Conservation (phyloP, 345 rosid species). For the Mercurialis annua region DNA sequence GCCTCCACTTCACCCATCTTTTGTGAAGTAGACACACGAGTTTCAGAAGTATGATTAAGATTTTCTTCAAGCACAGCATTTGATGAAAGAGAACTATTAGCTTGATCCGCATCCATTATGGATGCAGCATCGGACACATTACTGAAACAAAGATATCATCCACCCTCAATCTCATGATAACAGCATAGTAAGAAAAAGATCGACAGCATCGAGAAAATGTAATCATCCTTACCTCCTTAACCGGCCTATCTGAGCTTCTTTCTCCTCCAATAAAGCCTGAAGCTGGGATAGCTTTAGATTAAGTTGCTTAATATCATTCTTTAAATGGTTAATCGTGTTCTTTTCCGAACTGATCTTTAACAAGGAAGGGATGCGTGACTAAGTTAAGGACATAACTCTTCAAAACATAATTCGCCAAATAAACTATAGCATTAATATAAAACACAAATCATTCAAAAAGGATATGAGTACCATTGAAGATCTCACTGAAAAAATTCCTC, state of each 20-base stretch:
- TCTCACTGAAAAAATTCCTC: conserved; percentile 64
- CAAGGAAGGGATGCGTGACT: conserved; percentile 59
- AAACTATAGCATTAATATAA: too few relatives aligned
- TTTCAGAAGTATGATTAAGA: conserved; percentile 29
- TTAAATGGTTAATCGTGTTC: conserved; percentile 43
- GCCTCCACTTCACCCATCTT: conserved; percentile 21
- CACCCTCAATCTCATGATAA: conserved; percentile 8
- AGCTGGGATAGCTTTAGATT: conserved; percentile 55
- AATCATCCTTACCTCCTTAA: conserved; percentile 41
- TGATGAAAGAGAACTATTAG: conserved; percentile 30
- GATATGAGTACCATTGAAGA: conserved; percentile 74
- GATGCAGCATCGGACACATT: conserved; percentile 34
- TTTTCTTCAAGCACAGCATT: conserved; percentile 37
- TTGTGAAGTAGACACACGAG: conserved; percentile 17
- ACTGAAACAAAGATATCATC: conserved; percentile 6
- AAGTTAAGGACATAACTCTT: conserved; percentile 42
- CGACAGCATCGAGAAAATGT: neutral
- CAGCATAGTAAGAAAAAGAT: conserved; percentile 6
- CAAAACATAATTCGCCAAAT: conserved; percentile 1
- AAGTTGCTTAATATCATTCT: conserved; percentile 57
- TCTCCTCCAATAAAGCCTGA: conserved; percentile 64
- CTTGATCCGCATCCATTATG: conserved; percentile 23
- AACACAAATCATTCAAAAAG: conserved; percentile 27
- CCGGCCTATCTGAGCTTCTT: conserved; percentile 44
- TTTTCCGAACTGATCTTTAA: conserved; percentile 61